Base-by-base conservation (phyloP, 129 eudicot genomes). In the Centella asiatica region DNA sequence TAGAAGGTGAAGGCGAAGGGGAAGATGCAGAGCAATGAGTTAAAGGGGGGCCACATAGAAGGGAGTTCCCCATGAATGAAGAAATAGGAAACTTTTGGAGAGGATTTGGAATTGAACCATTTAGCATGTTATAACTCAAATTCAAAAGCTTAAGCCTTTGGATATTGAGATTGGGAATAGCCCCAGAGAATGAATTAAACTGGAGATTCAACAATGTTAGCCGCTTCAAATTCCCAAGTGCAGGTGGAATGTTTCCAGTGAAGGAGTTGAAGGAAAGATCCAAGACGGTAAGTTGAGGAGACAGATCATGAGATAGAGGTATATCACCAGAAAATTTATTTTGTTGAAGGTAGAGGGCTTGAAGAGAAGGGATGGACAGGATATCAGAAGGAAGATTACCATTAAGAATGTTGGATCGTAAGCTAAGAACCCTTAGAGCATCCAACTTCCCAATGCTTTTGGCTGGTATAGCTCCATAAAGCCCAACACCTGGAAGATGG, bases 401-500 rank as follows among this genome's bases (percentile, higher is more conserved):
- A 44, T 67, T 70, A 9, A 87, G 88, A 37, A 77, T 59, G 74
- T 92, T 92, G 2, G 94, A 87, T 58, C 96, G 72, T 48, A 92
- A 78, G 57, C 96, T 87, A 19, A 92, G 80, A 68, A 85, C 78
- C 64, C 48, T 50, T 53, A 92, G 88, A 28, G 88, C 82, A 62
- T 76, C 79, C 1, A 92, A 75, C 33, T 79, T 80, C 32, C 95
- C 95, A 2, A 92, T 69, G 20, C 74, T 84, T 34, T 78, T 73
- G 8, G 70, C 42, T 11, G 99, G 99, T 54, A 92, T 81, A 13
- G 81, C 52, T 64, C 96, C 99, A 55, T 64, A 78, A 5, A 92
- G 85, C 63, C 99, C 99, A 47, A 84, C 72, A 27, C 85, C 96
- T 2, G 96, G 99, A 33, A 92, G 94, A 69, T 79, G 95, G 52